phyloP scores from a whole-genome alignment of 2,329 filamentous ascomycete genomes.

The Xylaria sp. region DNA sequence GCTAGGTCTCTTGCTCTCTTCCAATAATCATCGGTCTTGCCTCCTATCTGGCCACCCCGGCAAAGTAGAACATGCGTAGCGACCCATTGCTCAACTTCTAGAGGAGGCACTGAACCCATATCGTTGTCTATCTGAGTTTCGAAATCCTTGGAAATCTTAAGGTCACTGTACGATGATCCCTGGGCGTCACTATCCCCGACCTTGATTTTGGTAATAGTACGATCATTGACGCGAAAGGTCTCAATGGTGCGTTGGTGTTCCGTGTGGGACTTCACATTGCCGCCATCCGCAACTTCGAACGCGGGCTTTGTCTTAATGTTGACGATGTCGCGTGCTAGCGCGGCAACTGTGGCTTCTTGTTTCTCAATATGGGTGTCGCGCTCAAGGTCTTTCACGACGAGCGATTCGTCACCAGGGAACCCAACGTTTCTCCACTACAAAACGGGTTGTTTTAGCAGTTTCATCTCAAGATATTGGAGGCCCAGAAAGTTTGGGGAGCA shows the following conservation, averaged over 20 bases:
- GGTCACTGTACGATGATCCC: not conserved
- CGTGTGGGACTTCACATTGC: not conserved
- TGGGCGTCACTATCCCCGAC: not conserved
- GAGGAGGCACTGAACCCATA: not conserved
- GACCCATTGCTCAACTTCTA: not conserved
- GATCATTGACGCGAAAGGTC: not conserved
- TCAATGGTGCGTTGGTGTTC: not conserved
- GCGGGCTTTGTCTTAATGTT: not conserved
- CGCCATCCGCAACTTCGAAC: not conserved
- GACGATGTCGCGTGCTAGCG: not conserved
- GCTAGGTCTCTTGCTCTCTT: not conserved
- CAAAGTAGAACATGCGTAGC: not conserved
- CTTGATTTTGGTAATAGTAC: not conserved
- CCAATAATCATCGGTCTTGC: slow-evolving; percentile 3
- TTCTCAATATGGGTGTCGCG: not conserved
- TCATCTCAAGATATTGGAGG: no score
- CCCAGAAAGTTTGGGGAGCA: no score
- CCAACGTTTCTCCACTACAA: not conserved
- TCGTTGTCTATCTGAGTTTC: not conserved
- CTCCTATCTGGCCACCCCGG: not conserved
- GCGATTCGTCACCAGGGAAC: not conserved
- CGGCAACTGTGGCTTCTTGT: not conserved
- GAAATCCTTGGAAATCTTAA: not conserved
- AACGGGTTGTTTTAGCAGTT: no score
- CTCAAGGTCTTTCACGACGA: not conserved